Evolutionary conservation across 169 alveolate genomes (phyloP), one percentile per base, ranked within the genome.

Genomic region (Plasmodium gonderi): DNA sequence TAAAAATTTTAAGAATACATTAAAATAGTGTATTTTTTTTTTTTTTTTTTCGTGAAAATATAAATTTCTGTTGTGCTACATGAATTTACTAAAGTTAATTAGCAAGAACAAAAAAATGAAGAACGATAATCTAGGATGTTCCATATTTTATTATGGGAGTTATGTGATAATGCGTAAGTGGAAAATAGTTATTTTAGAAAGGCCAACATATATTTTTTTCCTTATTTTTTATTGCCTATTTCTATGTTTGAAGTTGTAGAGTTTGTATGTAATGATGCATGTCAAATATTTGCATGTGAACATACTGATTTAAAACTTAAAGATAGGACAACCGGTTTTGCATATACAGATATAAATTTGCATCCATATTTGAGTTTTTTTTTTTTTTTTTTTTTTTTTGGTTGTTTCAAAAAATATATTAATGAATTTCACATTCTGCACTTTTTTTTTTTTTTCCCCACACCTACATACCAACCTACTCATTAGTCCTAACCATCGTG

Each of bases 161-260:
- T 83, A 83, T 83, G 82, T 36, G 20, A 49, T 83, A 69, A 83
- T 83, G 64, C 74, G 92, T 83, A 83, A 80, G 74, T 60, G n/a
- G 17, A 8, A 26, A 80, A 80, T 23, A 64, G 20, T 7, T 23
- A 68, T 78, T 78, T 78, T 51, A 80, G 23, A 36, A 80, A 44
- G 33, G 11, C 33, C 9, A 60, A n/a, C 38, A 60, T 51, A 79
- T 2, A 47, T 38, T 51, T 51, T 54, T 79, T 4, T 40, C 17
- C 20, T 79, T 26, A 64, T 23, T 31, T 31, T 36, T 9, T 69
- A n/a, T 60, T n/a, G n/a, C n/a, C n/a, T 1, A 7, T 23, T 49
- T 40, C 33, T 12, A 75, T 7, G 33, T 67, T 6, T 36, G 49
- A 20, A 26, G 45, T 23, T 60, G 26, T 29, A 33, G 36, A 23